phyloP scores from a whole-genome alignment of 441 rosid species.

The Mallotus repandus region DNA sequence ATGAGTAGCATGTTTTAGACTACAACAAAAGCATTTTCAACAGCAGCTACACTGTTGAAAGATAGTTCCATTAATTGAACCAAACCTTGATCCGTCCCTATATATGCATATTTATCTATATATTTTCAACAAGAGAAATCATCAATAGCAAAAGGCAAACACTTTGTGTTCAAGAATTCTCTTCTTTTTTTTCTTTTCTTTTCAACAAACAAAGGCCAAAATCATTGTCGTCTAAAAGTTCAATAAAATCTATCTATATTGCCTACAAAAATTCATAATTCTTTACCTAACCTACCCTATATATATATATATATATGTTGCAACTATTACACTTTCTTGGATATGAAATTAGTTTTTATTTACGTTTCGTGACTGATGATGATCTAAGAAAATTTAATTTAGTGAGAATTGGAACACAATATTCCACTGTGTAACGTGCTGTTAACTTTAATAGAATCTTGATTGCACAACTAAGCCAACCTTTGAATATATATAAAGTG shows the following conservation, averaged over 20 bases:
- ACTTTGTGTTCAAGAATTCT: neutral
- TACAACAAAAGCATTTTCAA: slow-evolving; percentile 11
- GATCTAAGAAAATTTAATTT: too few species aligned
- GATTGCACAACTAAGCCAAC: too few species aligned
- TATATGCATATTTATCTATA: neutral
- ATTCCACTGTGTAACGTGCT: too few species aligned
- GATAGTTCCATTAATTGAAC: slow-evolving; percentile 29
- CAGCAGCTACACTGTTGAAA: neutral
- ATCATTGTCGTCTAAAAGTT: slow-evolving; percentile 43
- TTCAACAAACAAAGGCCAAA: slow-evolving; percentile 5
- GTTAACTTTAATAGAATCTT: too few species aligned
- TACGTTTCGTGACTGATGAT: too few species aligned
- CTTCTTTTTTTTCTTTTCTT: neutral
- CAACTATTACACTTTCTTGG: too few species aligned
- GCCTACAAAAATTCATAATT: neutral
- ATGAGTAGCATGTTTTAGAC: slow-evolving; percentile 27
- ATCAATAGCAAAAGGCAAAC: slow-evolving; percentile 16
- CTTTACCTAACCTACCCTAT: slow-evolving; percentile 22
- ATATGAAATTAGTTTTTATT: too few species aligned
- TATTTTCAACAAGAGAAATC: too few species aligned
- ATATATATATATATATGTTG: too few species aligned
- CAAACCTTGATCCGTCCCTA: slow-evolving; percentile 28
- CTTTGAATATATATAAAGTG: too few species aligned
- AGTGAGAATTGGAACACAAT: too few species aligned
- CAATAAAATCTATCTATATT: slow-evolving; percentile 22